Base-by-base conservation (phyloP, 1,139 yeast species). In the Nadsonia starkeyi-henricii region DNA sequence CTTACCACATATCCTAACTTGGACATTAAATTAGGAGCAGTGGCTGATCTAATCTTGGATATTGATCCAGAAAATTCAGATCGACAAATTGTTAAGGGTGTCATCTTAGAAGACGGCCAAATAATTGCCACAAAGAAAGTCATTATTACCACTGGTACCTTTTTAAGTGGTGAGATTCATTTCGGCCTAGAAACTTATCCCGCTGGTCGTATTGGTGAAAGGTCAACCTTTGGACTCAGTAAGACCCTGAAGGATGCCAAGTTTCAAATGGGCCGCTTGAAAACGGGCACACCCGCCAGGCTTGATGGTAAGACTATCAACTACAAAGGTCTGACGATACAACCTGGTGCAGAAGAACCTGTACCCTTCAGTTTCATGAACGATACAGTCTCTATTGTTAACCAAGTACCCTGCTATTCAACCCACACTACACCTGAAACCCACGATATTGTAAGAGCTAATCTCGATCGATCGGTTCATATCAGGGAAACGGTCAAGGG, bases 261-360 rank as follows among this genome's bases (percentile, higher is more conserved):
- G 0, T 91, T 93, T 62, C 71, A 78, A 51, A 67, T 93, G 52
- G 98, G 98, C 0, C 72, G 99, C 50, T 70, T 93, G 53, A 93
- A 93, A 61, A 93, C 99, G 0, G 99, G 99, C 0, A 93, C 99
- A 0, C 99, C 99, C 0, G 95, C 97, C 1, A 71, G 99, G 51
- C 67, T 93, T 23, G 81, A 83, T 21, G 72, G 79, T 1, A 73
- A 73, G 50, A 75, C 91, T 1, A 89, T 93, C 21, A 71, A 89
- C 59, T 89, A 79, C 57, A 58, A 69, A 0, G 66, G 71, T 18
- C 65, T 91, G 49, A 68, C 69, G 23, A 73, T 73, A 1, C 96
- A 91, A 62, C 74, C 75, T 1, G 95, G 96, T 2, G 97, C 91
- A 59, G 65, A 68, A 33, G 88, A 91, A 1, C 79, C 82, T 1